Evolutionary conservation across 257 asterid species (phyloP).

Genomic region (Nicotiana paniculata): DNA sequence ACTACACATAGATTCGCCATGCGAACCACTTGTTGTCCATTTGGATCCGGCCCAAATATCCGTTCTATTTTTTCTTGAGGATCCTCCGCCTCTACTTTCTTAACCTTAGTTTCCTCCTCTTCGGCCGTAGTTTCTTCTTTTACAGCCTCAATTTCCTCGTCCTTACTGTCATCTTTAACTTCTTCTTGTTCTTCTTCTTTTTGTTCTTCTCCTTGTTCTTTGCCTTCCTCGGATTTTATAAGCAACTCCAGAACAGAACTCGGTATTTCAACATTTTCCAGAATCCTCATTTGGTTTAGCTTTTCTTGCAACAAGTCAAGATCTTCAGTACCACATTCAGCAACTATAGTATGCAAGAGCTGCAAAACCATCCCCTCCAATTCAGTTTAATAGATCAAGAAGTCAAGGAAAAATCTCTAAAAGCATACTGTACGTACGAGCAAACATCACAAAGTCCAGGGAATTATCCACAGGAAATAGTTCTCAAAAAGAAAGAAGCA

Average conservation of each 20-base stretch:
- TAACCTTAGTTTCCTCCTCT: slow-evolving; percentile 27
- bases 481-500: not conserved
- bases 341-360: slow-evolving; percentile 57
- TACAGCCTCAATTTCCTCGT: slow-evolving; percentile 17
- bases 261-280: slow-evolving; percentile 71
- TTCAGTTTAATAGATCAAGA: not conserved
- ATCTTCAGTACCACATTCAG: slow-evolving; percentile 51
- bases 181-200: slow-evolving; percentile 12
- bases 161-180: slow-evolving; percentile 19
- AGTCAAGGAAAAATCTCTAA: not conserved
- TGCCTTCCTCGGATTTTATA: slow-evolving; percentile 5
- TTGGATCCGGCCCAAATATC: slow-evolving; percentile 18
- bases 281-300: slow-evolving; percentile 59
- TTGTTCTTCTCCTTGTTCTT: slow-evolving; percentile 15
- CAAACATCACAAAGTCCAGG: not conserved
- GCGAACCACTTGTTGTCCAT: slow-evolving; percentile 56
- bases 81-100: slow-evolving; percentile 16
- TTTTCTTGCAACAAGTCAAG: slow-evolving; percentile 51
- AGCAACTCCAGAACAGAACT: slow-evolving; percentile 34
- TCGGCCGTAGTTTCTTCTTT: slow-evolving; percentile 6
- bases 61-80: slow-evolving; percentile 1
- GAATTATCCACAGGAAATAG: not conserved
- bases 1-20: slow-evolving; percentile 90
- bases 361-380: not conserved
- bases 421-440: not conserved